These are phyloP conservation scores for Dactylorhiza incarnata DNA, from an alignment of 106 monocot genomes.

Conservation along the genomic window DNA sequence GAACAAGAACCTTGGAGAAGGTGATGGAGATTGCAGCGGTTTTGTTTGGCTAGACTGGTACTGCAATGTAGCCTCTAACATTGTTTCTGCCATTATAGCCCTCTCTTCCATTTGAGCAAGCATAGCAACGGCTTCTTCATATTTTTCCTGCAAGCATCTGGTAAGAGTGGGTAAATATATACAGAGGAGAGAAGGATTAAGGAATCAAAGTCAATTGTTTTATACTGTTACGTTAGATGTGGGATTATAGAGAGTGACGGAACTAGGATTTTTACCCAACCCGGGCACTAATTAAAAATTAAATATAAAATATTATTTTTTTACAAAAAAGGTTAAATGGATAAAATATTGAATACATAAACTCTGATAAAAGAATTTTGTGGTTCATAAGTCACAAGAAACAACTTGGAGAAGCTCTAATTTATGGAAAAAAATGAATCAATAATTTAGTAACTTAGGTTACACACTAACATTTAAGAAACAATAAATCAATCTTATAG, in stretches of 20 bases:
- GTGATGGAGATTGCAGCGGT: constrained; percentile 21
- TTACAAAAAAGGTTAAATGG: too few species aligned
- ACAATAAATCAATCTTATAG: too few species aligned
- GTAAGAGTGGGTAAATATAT: constrained; percentile 19
- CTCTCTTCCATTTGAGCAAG: constrained; percentile 67
- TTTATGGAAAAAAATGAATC: too few species aligned
- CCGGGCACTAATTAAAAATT: neutral
- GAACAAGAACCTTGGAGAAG: constrained; percentile 37
- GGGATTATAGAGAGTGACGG: neutral
- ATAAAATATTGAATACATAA: too few species aligned
- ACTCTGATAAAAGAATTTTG: too few species aligned
- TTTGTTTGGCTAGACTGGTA: constrained; percentile 65
- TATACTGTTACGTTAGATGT: neutral
- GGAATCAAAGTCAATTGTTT: neutral
- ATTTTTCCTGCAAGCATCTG: constrained; percentile 66
- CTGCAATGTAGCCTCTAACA: constrained; percentile 73
- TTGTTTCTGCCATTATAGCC: constrained; percentile 72
- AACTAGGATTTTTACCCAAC: too few species aligned
- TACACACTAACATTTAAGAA: too few species aligned
- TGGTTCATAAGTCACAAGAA: too few species aligned
- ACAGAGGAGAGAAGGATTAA: constrained; percentile 5
- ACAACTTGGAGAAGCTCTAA: too few species aligned
- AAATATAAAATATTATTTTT: neutral
- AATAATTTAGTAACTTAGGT: too few species aligned
- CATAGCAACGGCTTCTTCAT: constrained; percentile 46